Base-by-base conservation (phyloP, 306 rosid species). In the Cicer bijugum region DNA sequence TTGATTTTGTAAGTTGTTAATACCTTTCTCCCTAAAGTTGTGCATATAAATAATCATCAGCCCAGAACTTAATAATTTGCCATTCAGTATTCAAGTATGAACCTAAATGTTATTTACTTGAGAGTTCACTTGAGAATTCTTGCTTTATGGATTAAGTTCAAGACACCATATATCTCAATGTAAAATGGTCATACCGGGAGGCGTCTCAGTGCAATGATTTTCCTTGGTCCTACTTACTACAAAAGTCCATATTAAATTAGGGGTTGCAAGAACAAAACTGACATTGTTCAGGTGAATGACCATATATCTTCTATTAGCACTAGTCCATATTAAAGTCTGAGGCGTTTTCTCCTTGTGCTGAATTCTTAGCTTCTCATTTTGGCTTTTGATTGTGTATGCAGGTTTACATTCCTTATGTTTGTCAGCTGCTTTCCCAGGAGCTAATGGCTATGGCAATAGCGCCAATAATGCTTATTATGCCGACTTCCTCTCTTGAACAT, bases 241-340 rank as follows among this genome's bases (percentile, higher is more conserved):
- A 97, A 94, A 76, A 88, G 98, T 77, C 88, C 96, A 20, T 94
- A 91, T 1, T 97, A 94, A 77, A 91, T 97, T 84, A 78, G 98
- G 83, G 92, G 98, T 1, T 94, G 98, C 88, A 94, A 94, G 84
- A 94, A 94, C 88, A 94, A 94, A 78, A 94, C 98, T 0, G 98
- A 94, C 85, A 84, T 94, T 42, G 97, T 94, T 82, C 98, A 94
- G 97, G 98, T 94, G 78, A 76, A 73, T 9, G 9, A 53, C 65
- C 35, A 53, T 45, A 17, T 67, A 23, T 53, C 20, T 48, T 12
- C 28, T n/a, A 19, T 44, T 23, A 17, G 20, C 43, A 8, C 42
- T 5, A 11, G 9, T 16, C 46, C 28, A 39, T 61, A 58, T 23
- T 11, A 0, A n/a, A 58, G 23, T 78, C 10, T 5, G 8, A 5